phyloP scores from a whole-genome alignment of 306 rosid genomes.

The Corylus americana region DNA sequence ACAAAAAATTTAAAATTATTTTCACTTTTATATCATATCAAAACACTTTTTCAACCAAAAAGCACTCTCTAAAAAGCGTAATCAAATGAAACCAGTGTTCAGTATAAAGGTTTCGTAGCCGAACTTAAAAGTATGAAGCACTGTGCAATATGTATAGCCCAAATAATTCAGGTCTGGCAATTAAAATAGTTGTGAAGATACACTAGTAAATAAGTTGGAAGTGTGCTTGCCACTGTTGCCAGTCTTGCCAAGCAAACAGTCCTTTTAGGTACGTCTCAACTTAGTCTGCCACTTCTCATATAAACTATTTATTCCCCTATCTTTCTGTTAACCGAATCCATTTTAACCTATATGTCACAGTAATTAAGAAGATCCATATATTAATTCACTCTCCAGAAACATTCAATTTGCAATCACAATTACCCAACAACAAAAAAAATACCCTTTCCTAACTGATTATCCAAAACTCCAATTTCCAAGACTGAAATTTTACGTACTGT shows the following conservation, averaged over 20 bases:
- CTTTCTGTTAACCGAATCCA: background rate
- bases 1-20: no score
- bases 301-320: background rate
- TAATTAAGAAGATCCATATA: background rate
- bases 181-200: background rate
- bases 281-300: background rate
- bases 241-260: background rate
- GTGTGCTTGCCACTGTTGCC: background rate
- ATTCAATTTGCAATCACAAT: background rate
- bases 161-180: background rate
- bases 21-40: no score
- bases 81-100: no score
- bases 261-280: background rate
- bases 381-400: background rate
- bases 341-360: background rate
- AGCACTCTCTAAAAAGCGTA: no score
- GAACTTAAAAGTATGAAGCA: background rate
- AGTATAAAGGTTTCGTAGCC: background rate
- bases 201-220: background rate
- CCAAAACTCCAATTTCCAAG: slow-evolving; percentile 1
- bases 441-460: background rate
- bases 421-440: background rate
- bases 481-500: background rate
- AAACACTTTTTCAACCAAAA: no score
- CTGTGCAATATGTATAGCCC: background rate